Evolutionary conservation across 805 yeast species (phyloP), one percentile per base, ranked within the genome.

Genomic region (Candida hispaniensis): DNA sequence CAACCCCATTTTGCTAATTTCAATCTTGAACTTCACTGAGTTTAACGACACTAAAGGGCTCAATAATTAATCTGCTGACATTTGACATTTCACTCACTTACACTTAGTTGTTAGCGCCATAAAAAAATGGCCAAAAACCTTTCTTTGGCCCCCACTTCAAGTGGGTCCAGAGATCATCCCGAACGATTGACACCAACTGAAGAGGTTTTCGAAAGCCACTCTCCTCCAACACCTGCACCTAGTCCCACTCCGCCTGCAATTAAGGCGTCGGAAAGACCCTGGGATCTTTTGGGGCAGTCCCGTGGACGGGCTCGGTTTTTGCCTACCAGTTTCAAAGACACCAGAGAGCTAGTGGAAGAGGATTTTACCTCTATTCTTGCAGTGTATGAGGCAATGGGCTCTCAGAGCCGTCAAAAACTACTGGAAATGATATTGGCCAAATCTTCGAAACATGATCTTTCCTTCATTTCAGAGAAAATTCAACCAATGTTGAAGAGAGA

Each of bases 401-500:
- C 8, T 19, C 22, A 19, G 22, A n/a, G n/a, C 10, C 22, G 22
- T n/a, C 22, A n/a, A n/a, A 19, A 9, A 19, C n/a, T 19, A 9
- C n/a, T 19, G n/a, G n/a, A 19, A 8, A 8, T 9, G 17, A 15
- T 34, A 19, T 13, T 34, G 3, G 11, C 19, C 17, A 26, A 26
- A 19, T 26, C 26, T 12, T 30, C 33, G 21, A 38, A 34, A 26
- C 39, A 38, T 10, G 40, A 35, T 14, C 44, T 52, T 12, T 44
- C 53, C 14, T 47, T 38, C 6, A 45, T 48, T 18, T 39, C 36
- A 26, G 46, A 51, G 20, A 50, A 40, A 18, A 48, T 61, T 8
- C 47, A 53, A 19, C 67, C 67, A 6, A 43, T 52, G 40, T 49
- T 61, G 11, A 50, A 57, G 23, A 52, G 51, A 22, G 67, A 61